Evolutionary conservation across 2,329 filamentous ascomycete species (phyloP), one percentile per base, ranked within the genome.

Genomic region (Calonectria pseudoturangicola): DNA sequence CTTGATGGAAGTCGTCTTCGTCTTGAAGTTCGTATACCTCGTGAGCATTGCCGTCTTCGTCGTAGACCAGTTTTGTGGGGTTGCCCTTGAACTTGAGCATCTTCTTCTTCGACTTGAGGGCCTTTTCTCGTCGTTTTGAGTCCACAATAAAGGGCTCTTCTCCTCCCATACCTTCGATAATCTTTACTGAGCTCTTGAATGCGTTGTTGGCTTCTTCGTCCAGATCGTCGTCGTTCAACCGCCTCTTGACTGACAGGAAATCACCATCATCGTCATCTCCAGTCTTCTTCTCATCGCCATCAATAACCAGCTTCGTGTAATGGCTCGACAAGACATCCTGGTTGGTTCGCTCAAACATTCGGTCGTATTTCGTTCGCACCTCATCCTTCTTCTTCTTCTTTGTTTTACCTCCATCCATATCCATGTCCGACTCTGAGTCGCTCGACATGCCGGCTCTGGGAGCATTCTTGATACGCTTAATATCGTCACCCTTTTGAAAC

Each of bases 331-430:
- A 86, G 39, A 99, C 94, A 81, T 98, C 96, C 84, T 98, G 96
- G 84, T 99, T 99, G 79, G 93, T 94, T 73, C 97, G 90, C 87
- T 98, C 96, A 84, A 98, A 98, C 97, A 99, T 98, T 78, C 95
- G 93, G 84, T 99, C 95, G 83, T 98, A 97, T 84, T 98, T 98
- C 39, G 97, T 99, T 74, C 95, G 91, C 21, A 98, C 94, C 78
- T 92, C 90, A 13, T 89, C 87, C 85, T 94, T 93, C 85, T 92
- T 92, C 82, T 90, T 92, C 73, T 87, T 85, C 76, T 87, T 86
- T 70, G 86, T 86, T 79, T 89, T 88, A 41, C 82, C 82, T 15
- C 82, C 86, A 54, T 84, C 85, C n/a, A 91, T 88, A 68, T 91
- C 91, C 63, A 84, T 85, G 15, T 90, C 89, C 2, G 85, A 86